phyloP scores from a whole-genome alignment of 1,284 basidiomycete species.

The Boletellus deceptivus region DNA sequence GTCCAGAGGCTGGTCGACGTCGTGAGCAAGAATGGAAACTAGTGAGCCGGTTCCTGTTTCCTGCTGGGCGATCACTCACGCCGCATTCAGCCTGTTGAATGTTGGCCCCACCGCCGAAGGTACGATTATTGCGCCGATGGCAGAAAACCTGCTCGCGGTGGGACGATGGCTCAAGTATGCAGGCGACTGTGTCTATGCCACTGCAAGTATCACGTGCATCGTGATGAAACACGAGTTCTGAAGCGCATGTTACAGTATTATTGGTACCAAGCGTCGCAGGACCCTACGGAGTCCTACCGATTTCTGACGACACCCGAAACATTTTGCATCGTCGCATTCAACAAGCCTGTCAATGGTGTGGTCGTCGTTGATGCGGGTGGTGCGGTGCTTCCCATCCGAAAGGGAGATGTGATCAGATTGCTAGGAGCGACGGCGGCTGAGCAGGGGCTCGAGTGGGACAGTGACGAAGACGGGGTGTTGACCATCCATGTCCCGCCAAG shows the following conservation, averaged over 20 bases:
- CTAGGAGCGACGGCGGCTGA: constrained; percentile 32
- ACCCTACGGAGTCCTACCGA: constrained; percentile 40
- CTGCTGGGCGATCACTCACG: not conserved
- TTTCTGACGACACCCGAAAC: constrained; percentile 50
- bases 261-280: constrained; percentile 43
- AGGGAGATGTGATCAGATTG: constrained; percentile 43
- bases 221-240: not conserved
- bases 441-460: constrained; percentile 17
- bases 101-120: constrained; percentile 56
- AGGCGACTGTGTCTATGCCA: constrained; percentile 51
- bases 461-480: constrained; percentile 27
- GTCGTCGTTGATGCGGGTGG: constrained; percentile 40
- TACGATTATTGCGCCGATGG: constrained; percentile 46
- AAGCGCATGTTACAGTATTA: constrained; percentile 32
- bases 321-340: constrained; percentile 52
- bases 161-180: constrained; percentile 51
- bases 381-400: constrained; percentile 40
- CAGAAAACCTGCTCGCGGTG: constrained; percentile 45
- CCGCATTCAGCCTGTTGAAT: constrained; percentile 44
- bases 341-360: constrained; percentile 34
- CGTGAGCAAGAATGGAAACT: constrained; percentile 56
- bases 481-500: constrained; percentile 34
- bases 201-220: constrained; percentile 34
- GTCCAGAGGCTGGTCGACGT: constrained; percentile 54
- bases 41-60: constrained; percentile 30